Base-by-base conservation (phyloP, 2,329 filamentous ascomycete species). In the Mycosphaerella sp. region DNA sequence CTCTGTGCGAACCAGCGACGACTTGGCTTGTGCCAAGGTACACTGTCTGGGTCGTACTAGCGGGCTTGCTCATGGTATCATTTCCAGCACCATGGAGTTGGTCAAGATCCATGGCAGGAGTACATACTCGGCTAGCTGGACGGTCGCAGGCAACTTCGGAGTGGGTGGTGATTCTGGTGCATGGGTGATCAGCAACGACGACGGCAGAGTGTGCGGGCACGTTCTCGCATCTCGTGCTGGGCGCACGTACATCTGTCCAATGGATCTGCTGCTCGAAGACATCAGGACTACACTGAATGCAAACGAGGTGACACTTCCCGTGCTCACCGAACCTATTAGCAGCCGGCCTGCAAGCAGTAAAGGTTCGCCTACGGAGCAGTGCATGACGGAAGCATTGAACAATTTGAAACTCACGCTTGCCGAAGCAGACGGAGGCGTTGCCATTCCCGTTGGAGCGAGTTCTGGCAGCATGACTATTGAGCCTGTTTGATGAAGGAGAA, bases 161-260 rank as follows among this genome's bases (percentile, higher is more conserved):
- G 82, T 93, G 10, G 91, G 91, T 2, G 92, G 92, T 14, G 92
- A 97, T 69, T 92, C 86, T 6, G 92, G 92, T 3, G 92, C 92
- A 0, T 97, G 92, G 92, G 82, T 97, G 3, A 83, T 96, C 12
- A 87, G 92, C 62, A 85, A 87, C 54, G 78, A 80, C 5, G 78
- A 84, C n/a, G 89, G 89, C 1, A 81, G 84, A 38, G 82, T 96
- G 2, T 93, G 89, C 62, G 92, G 92, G 0, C 92, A 96, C 64
- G 88, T 97, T 0, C 78, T 97, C 10, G 92, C 92, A 0, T 82
- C 84, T 57, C 92, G 87, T 66, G 54, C 56, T 10, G 82, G 82
- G 41, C 84, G 89, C 4, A 90, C 90, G 0, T 97, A 95, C 69
- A 93, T 97, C 57, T 93, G 89, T 57, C 92, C 92, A 0, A 97